Percentiles rank a stretch among this genome's conserved stretches.
These are phyloP conservation scores for Isabelozyma pseudorhagii DNA, from an alignment of 805 yeast genomes.

Conservation along the genomic window DNA sequence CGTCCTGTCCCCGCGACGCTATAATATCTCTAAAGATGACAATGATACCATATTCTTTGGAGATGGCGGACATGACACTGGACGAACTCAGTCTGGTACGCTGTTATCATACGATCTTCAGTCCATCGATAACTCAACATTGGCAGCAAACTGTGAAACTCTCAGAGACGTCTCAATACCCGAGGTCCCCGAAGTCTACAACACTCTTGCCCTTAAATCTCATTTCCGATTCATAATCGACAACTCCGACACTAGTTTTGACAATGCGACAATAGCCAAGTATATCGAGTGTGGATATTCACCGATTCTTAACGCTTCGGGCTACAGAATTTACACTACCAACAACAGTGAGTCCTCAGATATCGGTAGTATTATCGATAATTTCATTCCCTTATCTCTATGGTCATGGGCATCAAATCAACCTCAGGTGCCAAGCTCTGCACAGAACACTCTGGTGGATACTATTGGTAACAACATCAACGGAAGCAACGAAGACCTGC, in stretches of 20 bases:
- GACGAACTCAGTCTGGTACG: background rate
- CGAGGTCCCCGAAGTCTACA: slow-evolving; percentile 3
- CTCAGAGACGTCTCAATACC: background rate
- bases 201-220: slow-evolving; percentile 10
- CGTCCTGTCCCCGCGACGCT: slow-evolving; percentile 12
- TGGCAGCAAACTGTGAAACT: background rate
- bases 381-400: slow-evolving; percentile 28
- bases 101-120: background rate
- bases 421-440: slow-evolving; percentile 37
- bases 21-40: slow-evolving; percentile 22
- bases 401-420: slow-evolving; percentile 78
- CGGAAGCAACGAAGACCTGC: background rate
- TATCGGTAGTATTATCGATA: slow-evolving; percentile 22
- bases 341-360: slow-evolving; percentile 12
- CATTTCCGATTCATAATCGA: slow-evolving; percentile 35
- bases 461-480: background rate
- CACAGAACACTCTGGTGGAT: slow-evolving; percentile 1
- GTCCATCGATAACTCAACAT: background rate
- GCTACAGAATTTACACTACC: slow-evolving; percentile 5
- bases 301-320: slow-evolving; percentile 53
- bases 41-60: slow-evolving; percentile 10
- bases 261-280: slow-evolving; percentile 30
- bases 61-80: background rate
- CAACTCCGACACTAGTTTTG: slow-evolving; percentile 31
- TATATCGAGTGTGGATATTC: slow-evolving; percentile 58